These are phyloP conservation scores for Phytophthora citrophthora DNA, from an alignment of 352 stramenopile species.

Conservation along the genomic window DNA sequence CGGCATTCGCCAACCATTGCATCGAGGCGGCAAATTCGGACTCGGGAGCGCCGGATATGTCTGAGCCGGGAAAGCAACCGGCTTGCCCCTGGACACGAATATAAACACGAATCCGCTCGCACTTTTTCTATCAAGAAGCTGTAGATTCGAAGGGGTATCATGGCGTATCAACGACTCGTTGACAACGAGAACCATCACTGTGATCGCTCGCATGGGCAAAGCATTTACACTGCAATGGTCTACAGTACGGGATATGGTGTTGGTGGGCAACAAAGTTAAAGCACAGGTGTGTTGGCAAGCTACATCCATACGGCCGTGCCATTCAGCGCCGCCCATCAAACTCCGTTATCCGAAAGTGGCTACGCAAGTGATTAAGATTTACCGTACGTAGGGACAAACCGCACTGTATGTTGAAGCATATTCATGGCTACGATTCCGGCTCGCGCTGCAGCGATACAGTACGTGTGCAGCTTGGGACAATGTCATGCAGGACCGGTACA, in stretches of 20 bases:
- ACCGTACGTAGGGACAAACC: slow-evolving; percentile 1
- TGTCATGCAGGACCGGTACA: background rate
- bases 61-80: slow-evolving; percentile 26
- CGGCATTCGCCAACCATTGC: slow-evolving; percentile 10
- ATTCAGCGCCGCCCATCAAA: slow-evolving; percentile 9
- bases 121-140: slow-evolving; percentile 28
- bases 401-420: slow-evolving; percentile 23
- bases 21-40: slow-evolving; percentile 6
- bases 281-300: no score
- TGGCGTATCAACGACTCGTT: no score
- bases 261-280: no score
- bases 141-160: slow-evolving; percentile 2
- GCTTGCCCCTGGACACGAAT: slow-evolving; percentile 6
- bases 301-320: no score
- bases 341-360: slow-evolving; percentile 11
- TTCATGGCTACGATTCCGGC: no score
- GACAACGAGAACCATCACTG: no score
- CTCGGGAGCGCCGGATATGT: slow-evolving; percentile 22
- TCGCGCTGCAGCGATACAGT: background rate
- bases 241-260: no score
- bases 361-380: slow-evolving; percentile 16
- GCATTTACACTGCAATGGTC: no score
- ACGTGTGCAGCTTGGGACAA: background rate
- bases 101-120: slow-evolving; percentile 10
- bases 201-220: no score